Evolutionary conservation across 208 protist genomes (phyloP).

Genomic region (Balamuthia mandrillaris): DNA sequence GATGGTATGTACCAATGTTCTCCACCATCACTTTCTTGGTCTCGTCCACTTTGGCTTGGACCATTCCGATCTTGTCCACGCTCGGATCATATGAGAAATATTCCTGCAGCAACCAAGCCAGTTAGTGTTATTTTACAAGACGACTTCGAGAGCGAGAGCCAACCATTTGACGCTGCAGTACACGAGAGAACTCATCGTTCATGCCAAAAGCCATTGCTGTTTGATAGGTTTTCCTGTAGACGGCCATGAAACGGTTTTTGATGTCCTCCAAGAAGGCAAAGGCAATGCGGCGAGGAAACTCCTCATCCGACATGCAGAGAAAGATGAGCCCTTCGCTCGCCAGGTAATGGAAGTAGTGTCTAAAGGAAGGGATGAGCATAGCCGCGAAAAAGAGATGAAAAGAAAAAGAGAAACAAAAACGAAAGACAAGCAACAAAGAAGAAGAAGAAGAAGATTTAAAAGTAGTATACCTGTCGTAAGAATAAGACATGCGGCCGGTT

Average conservation of each 20-base stretch:
- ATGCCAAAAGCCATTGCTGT: constrained; percentile 58
- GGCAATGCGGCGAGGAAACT: constrained; percentile 68
- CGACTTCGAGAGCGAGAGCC: too few relatives aligned
- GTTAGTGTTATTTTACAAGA: too few relatives aligned
- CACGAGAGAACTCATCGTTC: constrained; percentile 70
- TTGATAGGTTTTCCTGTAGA: constrained; percentile 57
- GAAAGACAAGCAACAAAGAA: neutral
- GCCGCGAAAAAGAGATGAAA: too few relatives aligned
- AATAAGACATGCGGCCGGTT: constrained; percentile 73
- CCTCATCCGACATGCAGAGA: constrained; percentile 77
- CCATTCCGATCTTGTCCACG: constrained; percentile 52
- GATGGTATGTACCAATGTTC: constrained; percentile 62
- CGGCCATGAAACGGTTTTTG: constrained; percentile 61
- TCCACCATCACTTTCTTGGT: constrained; percentile 71
- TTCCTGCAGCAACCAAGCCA: neutral
- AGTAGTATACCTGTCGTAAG: constrained; percentile 74
- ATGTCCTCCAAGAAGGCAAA: constrained; percentile 78
- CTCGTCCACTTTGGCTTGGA: constrained; percentile 67
- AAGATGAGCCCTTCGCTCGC: constrained; percentile 68
- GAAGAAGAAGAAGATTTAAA: too few relatives aligned
- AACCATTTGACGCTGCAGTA: constrained; percentile 69
- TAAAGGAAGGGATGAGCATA: constrained; percentile 15
- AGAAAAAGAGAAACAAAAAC: neutral
- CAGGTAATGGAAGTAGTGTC: constrained; percentile 78
- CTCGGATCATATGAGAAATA: constrained; percentile 57